phyloP scores from a whole-genome alignment of 129 eudicot genomes.

The carrot (Daucus carota) region DNA sequence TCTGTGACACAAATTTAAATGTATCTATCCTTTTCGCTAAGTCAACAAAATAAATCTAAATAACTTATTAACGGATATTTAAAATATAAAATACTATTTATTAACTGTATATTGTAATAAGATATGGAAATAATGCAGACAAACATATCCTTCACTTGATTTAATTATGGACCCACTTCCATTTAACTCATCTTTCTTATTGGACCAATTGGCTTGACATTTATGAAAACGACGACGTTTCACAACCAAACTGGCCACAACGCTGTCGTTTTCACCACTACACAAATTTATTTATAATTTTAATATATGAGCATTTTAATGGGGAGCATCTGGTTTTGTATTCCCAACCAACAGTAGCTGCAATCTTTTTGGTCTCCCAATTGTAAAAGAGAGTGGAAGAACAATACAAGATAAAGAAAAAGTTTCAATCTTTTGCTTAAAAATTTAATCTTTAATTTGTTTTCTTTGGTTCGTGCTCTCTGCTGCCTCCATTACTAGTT shows the following conservation, averaged over 20 bases:
- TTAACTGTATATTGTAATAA: not conserved
- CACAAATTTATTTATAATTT: not conserved
- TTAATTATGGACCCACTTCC: not conserved
- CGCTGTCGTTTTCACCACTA: not conserved
- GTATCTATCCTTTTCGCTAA: not conserved
- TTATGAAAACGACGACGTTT: not conserved
- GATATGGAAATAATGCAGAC: not conserved
- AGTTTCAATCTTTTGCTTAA: slow-evolving; percentile 26
- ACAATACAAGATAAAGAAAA: slow-evolving; percentile 17
- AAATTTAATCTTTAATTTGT: slow-evolving; percentile 25
- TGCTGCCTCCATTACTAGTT: slow-evolving; percentile 14
- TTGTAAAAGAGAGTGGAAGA: slow-evolving; percentile 34
- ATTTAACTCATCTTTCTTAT: not conserved
- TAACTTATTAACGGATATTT: not conserved
- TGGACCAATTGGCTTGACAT: not conserved
- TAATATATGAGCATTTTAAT: not conserved
- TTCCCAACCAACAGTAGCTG: slow-evolving; percentile 38
- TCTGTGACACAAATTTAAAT: not conserved
- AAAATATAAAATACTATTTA: not conserved
- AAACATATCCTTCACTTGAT: not conserved
- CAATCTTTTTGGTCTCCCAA: slow-evolving; percentile 57
- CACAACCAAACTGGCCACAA: not conserved
- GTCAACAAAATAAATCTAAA: not conserved
- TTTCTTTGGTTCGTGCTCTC: slow-evolving; percentile 25
- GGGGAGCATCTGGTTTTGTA: slow-evolving; percentile 22